phyloP scores from a whole-genome alignment of 257 asterid species.

The Solanum paucissectum region DNA sequence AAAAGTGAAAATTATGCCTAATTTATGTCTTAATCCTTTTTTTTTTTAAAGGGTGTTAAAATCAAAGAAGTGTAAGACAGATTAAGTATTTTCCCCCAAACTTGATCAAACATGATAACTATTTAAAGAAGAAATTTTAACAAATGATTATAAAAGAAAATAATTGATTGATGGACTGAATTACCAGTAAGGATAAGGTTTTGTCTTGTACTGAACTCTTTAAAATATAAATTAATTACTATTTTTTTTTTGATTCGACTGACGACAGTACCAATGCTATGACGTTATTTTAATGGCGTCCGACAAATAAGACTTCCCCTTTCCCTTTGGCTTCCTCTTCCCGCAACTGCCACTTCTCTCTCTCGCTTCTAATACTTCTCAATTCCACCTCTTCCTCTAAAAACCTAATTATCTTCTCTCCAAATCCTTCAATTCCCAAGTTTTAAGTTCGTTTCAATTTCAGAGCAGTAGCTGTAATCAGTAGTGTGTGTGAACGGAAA shows the following conservation, averaged over 20 bases:
- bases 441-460: neutral
- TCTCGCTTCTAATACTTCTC: neutral
- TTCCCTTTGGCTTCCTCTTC: neutral
- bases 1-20: no score
- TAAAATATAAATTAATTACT: neutral
- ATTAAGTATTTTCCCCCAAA: neutral
- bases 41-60: no score
- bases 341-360: neutral
- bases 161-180: neutral
- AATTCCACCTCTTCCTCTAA: neutral
- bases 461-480: neutral
- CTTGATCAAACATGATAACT: neutral
- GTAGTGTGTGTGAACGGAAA: neutral
- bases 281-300: neutral
- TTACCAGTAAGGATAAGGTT: neutral
- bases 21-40: no score
- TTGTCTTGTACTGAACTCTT: neutral
- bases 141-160: neutral
- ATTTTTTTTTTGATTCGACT: neutral
- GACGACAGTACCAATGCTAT: neutral
- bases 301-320: neutral
- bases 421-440: neutral
- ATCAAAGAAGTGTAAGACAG: no score
- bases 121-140: neutral
- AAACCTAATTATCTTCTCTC: neutral